phyloP scores from a whole-genome alignment of 1,284 basidiomycete genomes.

The Cryptococcus maquisensis region DNA sequence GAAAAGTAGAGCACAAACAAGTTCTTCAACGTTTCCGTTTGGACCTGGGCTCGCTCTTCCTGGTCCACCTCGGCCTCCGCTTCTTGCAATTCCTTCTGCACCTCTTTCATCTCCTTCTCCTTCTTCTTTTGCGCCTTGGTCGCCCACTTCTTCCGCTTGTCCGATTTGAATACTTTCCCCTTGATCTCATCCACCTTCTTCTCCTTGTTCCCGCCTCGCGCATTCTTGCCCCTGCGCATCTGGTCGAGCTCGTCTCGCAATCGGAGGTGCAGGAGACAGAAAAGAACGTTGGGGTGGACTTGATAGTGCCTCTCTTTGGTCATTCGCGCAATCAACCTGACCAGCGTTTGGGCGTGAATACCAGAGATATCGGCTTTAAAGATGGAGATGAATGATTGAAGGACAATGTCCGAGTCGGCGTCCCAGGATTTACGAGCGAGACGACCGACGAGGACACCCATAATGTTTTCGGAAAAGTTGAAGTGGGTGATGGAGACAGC shows the following conservation, averaged over 20 bases:
- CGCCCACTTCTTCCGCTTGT: slow-evolving; percentile 62
- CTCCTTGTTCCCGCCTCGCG: slow-evolving; percentile 51
- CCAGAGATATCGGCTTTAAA: slow-evolving; percentile 78
- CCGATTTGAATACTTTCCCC: slow-evolving; percentile 58
- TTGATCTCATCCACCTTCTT: slow-evolving; percentile 53
- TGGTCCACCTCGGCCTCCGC: slow-evolving; percentile 91
- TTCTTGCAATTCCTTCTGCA: slow-evolving; percentile 83
- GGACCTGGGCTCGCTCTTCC: slow-evolving; percentile 79
- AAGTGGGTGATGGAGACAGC: slow-evolving; percentile 84
- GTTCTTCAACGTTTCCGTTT: slow-evolving; percentile 97
- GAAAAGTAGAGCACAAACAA: slow-evolving; percentile 97
- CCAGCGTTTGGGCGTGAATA: slow-evolving; percentile 76
- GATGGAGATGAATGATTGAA: slow-evolving; percentile 71
- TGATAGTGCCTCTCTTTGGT: slow-evolving; percentile 89
- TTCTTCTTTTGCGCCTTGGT: slow-evolving; percentile 82
- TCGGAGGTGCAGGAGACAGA: slow-evolving; percentile 78
- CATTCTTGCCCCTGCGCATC: slow-evolving; percentile 56
- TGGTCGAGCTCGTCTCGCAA: slow-evolving; percentile 75
- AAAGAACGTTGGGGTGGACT: slow-evolving; percentile 83
- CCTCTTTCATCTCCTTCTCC: slow-evolving; percentile 76
- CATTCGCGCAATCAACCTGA: slow-evolving; percentile 90
- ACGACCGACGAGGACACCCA: slow-evolving; percentile 77
- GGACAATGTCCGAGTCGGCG: slow-evolving; percentile 77
- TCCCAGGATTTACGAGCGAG: slow-evolving; percentile 86
- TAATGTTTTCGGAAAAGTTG: slow-evolving; percentile 93